Base-by-base conservation (phyloP, 495 filamentous ascomycete species). In the Pseudevernia furfuracea region DNA sequence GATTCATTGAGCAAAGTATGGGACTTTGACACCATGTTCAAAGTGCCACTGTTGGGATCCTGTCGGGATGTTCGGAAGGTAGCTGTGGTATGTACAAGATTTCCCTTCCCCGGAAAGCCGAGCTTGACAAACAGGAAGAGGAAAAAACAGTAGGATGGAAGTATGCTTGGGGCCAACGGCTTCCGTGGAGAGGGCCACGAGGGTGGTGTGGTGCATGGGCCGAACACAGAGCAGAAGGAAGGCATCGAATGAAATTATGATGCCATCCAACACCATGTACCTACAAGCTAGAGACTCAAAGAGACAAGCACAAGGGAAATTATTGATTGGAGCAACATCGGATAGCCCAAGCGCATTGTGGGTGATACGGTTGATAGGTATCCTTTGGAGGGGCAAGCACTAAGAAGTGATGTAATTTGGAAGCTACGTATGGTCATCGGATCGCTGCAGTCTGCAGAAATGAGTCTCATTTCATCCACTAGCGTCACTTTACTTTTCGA, bases 381-480 rank as follows among this genome's bases (percentile, higher is more conserved):
- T n/a, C n/a, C n/a, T 8, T 34, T n/a, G 30, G 28, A n/a, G 21
- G 39, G 41, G n/a, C n/a, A n/a, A n/a, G n/a, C n/a, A n/a, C 17
- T 34, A 19, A 8, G 19, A 43, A 43, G 38, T 63, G 61, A 63
- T 63, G 61, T 52, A 63, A 57, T 36, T 43, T 28, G 25, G 9
- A 36, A 10, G 17, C 49, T 57, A 57, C 57, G 61, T n/a, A n/a
- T n/a, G n/a, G n/a, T 63, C 61, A 63, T 57, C 30, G 43, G 12
- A 30, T 30, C 2, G 23, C 48, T 39, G 30, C n/a, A n/a, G n/a
- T n/a, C n/a, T n/a, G 38, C 60, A 62, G n/a, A 44, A 63, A 63
- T 57, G 49, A 63, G 19, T 55, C 57, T 57, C 55, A n/a, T 55
- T 63, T 57, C 55, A 34, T 28, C 48, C 61, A 57, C 57, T 63